Base-by-base conservation (phyloP, 192 early-diverging fungal species). In the Backusella luteola region DNA sequence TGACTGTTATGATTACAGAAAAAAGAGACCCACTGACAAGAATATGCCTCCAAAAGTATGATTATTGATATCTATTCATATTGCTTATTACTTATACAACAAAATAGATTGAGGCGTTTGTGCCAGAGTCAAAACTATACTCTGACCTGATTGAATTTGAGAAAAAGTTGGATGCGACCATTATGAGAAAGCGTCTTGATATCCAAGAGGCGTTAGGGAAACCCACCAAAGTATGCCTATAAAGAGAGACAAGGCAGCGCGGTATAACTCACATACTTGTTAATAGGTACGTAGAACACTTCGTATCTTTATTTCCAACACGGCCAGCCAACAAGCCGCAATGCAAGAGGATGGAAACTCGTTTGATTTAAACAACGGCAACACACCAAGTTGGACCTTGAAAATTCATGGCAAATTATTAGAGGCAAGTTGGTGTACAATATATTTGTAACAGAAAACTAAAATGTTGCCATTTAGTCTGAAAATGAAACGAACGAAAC, bases 91-190 rank as follows among this genome's bases (percentile, higher is more conserved):
- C 5, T 12, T 7, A 38, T 12, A 41, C 42, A 17, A 44, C 15
- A 44, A 14, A 53, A 32, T 85, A 96, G 91, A 93, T 99, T 81
- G 96, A 97, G 49, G 83, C 91, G 3, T 92, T 92, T 84, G 93
- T 99, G 36, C 96, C 96, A 11, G 98, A 99, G 83, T 96, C 98
- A 34, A 90, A 88, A 42, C 83, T 97, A 35, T 97, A 96, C 79
- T 90, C 88, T 26, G 90, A 96, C 70, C 86, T 99, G 35, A 89
- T 91, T 79, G 91, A 96, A 21, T 91, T 94, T 81, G 98, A 99
- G 85, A 92, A 90, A 69, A 88, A 87, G 73, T 85, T 99, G 67
- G 96, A 99, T 83, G 89, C 92, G 1, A 94, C 93, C 39, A 95
- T 99, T 72, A 91, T 93, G 81, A 86, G 95, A 74, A 99, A 99